phyloP scores from a whole-genome alignment of 208 protist species.

The Novymonas esmeraldas region DNA sequence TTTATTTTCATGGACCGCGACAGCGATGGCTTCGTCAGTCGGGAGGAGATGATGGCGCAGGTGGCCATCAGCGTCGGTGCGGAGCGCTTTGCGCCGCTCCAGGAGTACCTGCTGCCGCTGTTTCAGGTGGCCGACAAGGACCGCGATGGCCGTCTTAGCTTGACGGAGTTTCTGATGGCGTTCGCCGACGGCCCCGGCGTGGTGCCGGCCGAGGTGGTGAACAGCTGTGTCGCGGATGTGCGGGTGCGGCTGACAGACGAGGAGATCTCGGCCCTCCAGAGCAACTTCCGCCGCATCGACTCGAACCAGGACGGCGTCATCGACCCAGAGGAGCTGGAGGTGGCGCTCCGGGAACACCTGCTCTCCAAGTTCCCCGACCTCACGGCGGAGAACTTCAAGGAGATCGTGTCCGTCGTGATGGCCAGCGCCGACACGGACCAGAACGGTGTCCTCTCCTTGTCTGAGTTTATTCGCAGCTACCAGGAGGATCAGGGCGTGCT shows the following conservation, averaged over 20 bases:
- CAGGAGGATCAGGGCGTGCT: conserved; percentile 89
- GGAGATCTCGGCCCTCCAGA: conserved; percentile 76
- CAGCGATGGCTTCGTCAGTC: conserved; percentile 75
- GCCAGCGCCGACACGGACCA: conserved; percentile 67
- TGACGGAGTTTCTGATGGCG: conserved; percentile 77
- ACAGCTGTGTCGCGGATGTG: conserved; percentile 72
- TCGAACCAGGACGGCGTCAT: conserved; percentile 73
- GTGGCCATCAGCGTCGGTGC: conserved; percentile 48
- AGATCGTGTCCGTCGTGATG: conserved; percentile 80
- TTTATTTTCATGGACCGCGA: conserved; percentile 88
- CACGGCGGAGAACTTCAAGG: conserved; percentile 58
- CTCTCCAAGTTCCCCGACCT: conserved; percentile 66
- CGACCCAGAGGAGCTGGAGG: conserved; percentile 67
- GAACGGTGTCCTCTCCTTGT: conserved; percentile 73
- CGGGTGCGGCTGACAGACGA: conserved; percentile 81
- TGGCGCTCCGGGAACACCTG: conserved; percentile 56
- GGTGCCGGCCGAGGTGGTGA: conserved; percentile 86
- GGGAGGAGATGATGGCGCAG: conserved; percentile 55
- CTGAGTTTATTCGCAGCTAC: conserved; percentile 88
- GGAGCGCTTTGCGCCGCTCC: conserved; percentile 53
- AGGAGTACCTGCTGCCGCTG: conserved; percentile 65
- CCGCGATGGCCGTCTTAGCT: conserved; percentile 56
- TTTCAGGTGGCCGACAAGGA: conserved; percentile 85
- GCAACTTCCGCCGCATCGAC: conserved; percentile 76
- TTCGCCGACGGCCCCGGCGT: conserved; percentile 81